Evolutionary conservation across 2,329 filamentous ascomycete species (phyloP).

Genomic region (Penicillium sp.): DNA sequence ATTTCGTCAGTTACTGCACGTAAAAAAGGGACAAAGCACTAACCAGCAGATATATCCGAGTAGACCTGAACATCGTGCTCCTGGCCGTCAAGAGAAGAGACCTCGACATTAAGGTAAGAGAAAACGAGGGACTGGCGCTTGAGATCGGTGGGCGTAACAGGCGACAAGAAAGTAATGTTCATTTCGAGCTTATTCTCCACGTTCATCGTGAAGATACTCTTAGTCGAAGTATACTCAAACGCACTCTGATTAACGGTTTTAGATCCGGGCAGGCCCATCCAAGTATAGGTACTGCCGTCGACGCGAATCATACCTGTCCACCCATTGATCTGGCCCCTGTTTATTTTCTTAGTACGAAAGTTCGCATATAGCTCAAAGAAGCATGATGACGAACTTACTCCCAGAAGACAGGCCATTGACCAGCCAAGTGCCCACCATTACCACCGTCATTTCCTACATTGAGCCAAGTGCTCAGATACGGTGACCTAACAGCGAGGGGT

Average conservation of each 20-base stretch:
- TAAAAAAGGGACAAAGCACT: conserved; percentile 20
- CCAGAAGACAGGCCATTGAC: conserved; percentile 67
- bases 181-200: conserved; percentile 59
- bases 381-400: conserved; percentile 45
- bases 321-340: conserved; percentile 54
- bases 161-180: conserved; percentile 66
- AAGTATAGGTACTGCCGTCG: conserved; percentile 60
- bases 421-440: conserved; percentile 63
- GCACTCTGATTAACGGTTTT: conserved; percentile 54
- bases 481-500: conserved; percentile 68
- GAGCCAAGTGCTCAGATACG: conserved; percentile 70
- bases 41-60: conserved; percentile 66
- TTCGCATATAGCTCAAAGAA: conserved; percentile 13
- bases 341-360: too few species aligned
- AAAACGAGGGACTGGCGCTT: conserved; percentile 64
- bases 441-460: conserved; percentile 57
- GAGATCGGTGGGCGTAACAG: conserved; percentile 63
- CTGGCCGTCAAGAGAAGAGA: conserved; percentile 58
- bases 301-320: conserved; percentile 69
- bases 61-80: conserved; percentile 66
- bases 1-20: conserved; percentile 9
- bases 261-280: conserved; percentile 58
- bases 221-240: conserved; percentile 67
- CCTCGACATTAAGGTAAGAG: conserved; percentile 64
- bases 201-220: conserved; percentile 64